These are phyloP conservation scores for Ophiostoma australiae DNA, from an alignment of 2,329 filamentous ascomycete genomes.

Conservation along the genomic window DNA sequence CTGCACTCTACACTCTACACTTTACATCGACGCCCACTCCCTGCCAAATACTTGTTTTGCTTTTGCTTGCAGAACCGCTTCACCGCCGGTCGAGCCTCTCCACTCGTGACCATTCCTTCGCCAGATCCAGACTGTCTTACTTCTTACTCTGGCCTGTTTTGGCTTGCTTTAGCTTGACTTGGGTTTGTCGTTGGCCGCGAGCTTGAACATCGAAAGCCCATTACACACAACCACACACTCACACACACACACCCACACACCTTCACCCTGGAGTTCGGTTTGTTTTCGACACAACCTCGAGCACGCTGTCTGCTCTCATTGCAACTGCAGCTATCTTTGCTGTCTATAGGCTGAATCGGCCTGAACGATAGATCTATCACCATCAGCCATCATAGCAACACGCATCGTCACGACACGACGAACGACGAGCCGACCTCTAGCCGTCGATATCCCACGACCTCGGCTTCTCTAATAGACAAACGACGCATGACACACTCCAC, in stretches of 20 bases:
- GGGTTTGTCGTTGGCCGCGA: not conserved
- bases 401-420: not conserved
- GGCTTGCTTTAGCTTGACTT: not conserved
- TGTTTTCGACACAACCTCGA: not conserved
- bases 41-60: conserved; percentile 13
- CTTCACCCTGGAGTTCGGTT: not conserved
- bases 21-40: not conserved
- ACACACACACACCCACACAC: not conserved
- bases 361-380: not conserved
- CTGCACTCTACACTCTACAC: not conserved
- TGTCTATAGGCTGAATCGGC: not conserved
- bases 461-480: no score
- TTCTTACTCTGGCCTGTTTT: not conserved
- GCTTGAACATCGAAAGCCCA: not conserved
- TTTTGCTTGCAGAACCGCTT: not conserved
- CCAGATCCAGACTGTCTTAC: not conserved
- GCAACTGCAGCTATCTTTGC: not conserved
- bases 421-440: not conserved
- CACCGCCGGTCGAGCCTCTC: conserved; percentile 9
- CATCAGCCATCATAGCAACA: not conserved
- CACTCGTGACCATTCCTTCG: conserved; percentile 5
- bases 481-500: no score
- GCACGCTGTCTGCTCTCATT: not conserved
- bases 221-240: not conserved
- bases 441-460: no score